Percentiles rank a stretch among this genome's conserved stretches.
phyloP scores from a whole-genome alignment of 2,329 filamentous ascomycete genomes.

The Curvularia verruculosa region DNA sequence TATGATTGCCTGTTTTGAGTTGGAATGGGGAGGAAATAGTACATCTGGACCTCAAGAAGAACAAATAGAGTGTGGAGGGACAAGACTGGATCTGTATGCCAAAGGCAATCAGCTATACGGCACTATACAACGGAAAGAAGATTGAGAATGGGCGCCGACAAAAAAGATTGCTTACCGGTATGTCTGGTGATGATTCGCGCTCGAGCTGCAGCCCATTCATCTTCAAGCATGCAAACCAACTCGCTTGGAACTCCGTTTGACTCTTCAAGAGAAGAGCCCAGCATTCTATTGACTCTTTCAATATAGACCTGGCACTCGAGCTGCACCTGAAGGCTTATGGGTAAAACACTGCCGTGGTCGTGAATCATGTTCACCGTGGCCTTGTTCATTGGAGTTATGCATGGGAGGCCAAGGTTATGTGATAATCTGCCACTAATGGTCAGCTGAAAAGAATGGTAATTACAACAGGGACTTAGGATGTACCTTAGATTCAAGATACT shows the following conservation, averaged over 20 bases:
- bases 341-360: not conserved
- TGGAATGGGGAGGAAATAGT: not conserved
- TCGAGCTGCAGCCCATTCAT: not conserved
- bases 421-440: not conserved
- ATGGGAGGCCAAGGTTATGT: not conserved
- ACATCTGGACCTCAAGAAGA: not conserved
- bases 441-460: not conserved
- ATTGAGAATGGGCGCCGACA: not conserved
- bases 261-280: constrained; percentile 1
- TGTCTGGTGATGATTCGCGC: not conserved
- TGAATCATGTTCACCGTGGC: not conserved
- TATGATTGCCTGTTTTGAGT: not conserved
- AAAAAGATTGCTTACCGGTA: not conserved
- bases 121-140: not conserved
- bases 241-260: not conserved
- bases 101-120: not conserved
- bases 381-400: not conserved
- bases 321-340: not conserved
- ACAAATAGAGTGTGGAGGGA: not conserved
- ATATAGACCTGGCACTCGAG: not conserved
- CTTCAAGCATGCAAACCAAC: not conserved
- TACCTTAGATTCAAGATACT: not conserved
- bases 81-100: not conserved
- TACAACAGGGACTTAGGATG: not conserved
- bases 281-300: not conserved